These are phyloP conservation scores for Coriaria nepalensis DNA, from an alignment of 306 rosid genomes.

Conservation along the genomic window DNA sequence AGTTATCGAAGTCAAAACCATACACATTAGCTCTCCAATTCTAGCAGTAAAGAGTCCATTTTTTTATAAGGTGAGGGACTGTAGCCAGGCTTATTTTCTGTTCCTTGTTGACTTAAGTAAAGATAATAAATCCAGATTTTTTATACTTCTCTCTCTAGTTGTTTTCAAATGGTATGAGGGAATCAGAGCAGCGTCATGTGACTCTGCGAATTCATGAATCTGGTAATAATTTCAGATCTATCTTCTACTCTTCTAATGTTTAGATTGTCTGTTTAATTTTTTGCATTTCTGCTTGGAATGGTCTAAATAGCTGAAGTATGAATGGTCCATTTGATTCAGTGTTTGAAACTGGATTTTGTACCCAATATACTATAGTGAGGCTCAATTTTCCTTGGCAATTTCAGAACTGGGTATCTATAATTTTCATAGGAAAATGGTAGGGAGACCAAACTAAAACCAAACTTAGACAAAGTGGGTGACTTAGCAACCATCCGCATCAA, in stretches of 20 bases:
- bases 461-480: too few relatives aligned
- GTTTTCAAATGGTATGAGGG: constrained; percentile 29
- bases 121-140: background rate
- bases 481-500: too few relatives aligned
- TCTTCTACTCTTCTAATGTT: too few relatives aligned
- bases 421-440: too few relatives aligned
- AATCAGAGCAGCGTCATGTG: constrained; percentile 27
- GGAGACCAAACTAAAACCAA: too few relatives aligned
- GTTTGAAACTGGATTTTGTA: too few relatives aligned
- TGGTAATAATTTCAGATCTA: constrained; percentile 15
- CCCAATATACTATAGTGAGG: too few relatives aligned
- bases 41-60: constrained; percentile 42
- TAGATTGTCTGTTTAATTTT: too few relatives aligned
- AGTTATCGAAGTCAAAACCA: constrained; percentile 19
- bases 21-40: constrained; percentile 40
- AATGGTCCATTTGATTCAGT: too few relatives aligned
- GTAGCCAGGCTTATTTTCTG: background rate
- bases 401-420: too few relatives aligned
- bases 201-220: constrained; percentile 34
- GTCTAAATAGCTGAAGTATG: background rate
- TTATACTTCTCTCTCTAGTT: constrained; percentile 20
- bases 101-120: background rate
- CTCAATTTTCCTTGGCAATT: too few relatives aligned
- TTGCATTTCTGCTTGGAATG: background rate
- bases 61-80: constrained; percentile 30